A percentile compares a stretch with the other conserved stretches of the same genome.
These are phyloP conservation scores for Malus orientalis DNA, from an alignment of 306 rosid species.

Conservation along the genomic window DNA sequence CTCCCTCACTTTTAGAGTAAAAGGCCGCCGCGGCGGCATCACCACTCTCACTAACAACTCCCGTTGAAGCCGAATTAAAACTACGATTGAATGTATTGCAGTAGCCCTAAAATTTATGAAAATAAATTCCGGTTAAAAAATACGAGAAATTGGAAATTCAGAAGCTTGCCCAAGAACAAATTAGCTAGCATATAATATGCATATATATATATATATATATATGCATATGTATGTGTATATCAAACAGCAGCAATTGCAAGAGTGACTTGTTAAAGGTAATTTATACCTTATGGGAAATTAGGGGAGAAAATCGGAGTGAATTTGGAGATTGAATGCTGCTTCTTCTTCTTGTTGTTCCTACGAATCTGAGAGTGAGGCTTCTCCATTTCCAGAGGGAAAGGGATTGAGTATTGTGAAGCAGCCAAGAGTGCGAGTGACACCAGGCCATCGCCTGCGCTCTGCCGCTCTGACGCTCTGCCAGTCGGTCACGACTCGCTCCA, in stretches of 20 bases:
- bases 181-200: neutral
- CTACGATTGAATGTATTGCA: conserved; percentile 15
- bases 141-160: neutral
- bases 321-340: conserved; percentile 8
- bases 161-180: conserved; percentile 2
- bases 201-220: neutral
- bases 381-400: conserved; percentile 12
- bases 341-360: neutral
- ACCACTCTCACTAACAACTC: conserved; percentile 24
- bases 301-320: conserved; percentile 8
- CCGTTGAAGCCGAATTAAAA: conserved; percentile 22
- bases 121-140: neutral
- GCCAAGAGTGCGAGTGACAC: conserved; percentile 10
- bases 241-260: neutral
- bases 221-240: neutral
- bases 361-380: conserved; percentile 11
- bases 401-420: conserved; percentile 28
- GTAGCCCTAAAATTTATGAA: conserved; percentile 43
- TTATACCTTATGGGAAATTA: conserved; percentile 26
- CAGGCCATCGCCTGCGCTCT: conserved; percentile 29
- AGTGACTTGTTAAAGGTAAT: neutral
- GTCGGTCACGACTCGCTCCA: too few species aligned
- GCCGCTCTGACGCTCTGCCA: too few species aligned
- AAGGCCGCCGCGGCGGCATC: neutral
- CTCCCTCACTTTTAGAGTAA: conserved; percentile 17